Percentiles rank a stretch among this genome's conserved stretches.
Conservation (phyloP, 2,329 filamentous ascomycete species). For the Curvularia lunata region DNA sequence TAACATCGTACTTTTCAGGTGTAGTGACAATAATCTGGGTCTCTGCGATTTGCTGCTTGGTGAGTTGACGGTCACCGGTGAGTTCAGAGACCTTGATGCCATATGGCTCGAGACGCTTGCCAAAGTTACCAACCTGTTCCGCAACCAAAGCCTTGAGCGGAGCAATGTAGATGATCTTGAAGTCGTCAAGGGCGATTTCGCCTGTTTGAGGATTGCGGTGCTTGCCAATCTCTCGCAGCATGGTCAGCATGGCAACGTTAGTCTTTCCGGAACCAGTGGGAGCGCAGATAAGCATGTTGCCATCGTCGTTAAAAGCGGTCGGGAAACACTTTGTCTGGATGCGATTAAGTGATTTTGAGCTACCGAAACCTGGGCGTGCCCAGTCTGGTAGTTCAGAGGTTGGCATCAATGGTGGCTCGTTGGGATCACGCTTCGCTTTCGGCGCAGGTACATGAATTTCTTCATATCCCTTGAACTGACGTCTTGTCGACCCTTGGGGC, state of each 20-base stretch:
- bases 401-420: constrained; percentile 76
- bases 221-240: constrained; percentile 95
- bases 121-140: constrained; percentile 97
- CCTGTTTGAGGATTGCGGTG: constrained; percentile 86
- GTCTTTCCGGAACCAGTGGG: constrained; percentile 98
- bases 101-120: constrained; percentile 85
- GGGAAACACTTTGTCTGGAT: constrained; percentile 95
- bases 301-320: constrained; percentile 89
- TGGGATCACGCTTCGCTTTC: constrained; percentile 81
- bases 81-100: constrained; percentile 94
- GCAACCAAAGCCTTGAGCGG: constrained; percentile 95
- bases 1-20: constrained; percentile 98
- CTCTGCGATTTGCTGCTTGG: constrained; percentile 96
- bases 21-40: constrained; percentile 98
- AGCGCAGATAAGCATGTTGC: constrained; percentile 97
- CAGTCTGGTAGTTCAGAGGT: constrained; percentile 90
- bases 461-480: constrained; percentile 96
- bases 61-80: constrained; percentile 96
- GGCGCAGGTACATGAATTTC: constrained; percentile 96
- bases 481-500: constrained; percentile 92
- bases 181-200: constrained; percentile 93
- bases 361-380: constrained; percentile 85
- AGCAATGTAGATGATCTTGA: constrained; percentile 98
- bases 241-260: constrained; percentile 96
- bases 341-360: constrained; percentile 85